Base-by-base conservation (phyloP, 176 grass and related monocot genomes). In the Cocos nucifera region DNA sequence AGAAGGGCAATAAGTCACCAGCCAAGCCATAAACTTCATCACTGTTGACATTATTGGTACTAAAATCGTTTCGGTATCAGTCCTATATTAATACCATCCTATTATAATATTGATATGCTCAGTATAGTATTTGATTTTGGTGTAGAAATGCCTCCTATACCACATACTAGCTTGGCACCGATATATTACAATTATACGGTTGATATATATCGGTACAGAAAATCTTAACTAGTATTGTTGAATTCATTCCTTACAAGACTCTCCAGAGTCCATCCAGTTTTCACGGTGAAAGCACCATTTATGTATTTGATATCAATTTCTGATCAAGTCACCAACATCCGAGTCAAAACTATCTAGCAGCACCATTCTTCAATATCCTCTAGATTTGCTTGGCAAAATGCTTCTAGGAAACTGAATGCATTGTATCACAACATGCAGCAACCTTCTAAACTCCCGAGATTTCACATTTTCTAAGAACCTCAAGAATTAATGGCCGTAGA, bases 401-500 rank as follows among this genome's bases (percentile, higher is more conserved):
- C 51, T 53, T 53, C 51, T 53, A 3, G 8, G 50, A 15, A 51
- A 15, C 51, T 17, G 1, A 18, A 53, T 53, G 9, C 51, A 53
- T 16, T 12, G 51, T 4, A n/a, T 53, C 16, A 53, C 51, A 53
- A 8, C 35, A 19, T 48, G 56, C 17, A 83, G 56, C 23, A 29
- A 14, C 27, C 22, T 49, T 0, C 67, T 51, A 20, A 77, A 82
- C 4, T 77, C 67, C 16, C 73, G 61, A 1, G 67, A 25, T 28
- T 64, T 51, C 15, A 69, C 58, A 22, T 62, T 77, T 35, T 83
- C 77, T 50, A 83, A 56, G 28, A 77, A 60, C 70, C 66, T 66
- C 50, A 49, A 55, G 29, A 83, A 76, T 21, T 82, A 73, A 30
- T 51, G 74, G 44, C 73, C 67, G 50, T 72, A 77, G 58, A 82